Base-by-base conservation (phyloP, 164 flowering plant genomes). In the Cinnamomum micranthum region DNA sequence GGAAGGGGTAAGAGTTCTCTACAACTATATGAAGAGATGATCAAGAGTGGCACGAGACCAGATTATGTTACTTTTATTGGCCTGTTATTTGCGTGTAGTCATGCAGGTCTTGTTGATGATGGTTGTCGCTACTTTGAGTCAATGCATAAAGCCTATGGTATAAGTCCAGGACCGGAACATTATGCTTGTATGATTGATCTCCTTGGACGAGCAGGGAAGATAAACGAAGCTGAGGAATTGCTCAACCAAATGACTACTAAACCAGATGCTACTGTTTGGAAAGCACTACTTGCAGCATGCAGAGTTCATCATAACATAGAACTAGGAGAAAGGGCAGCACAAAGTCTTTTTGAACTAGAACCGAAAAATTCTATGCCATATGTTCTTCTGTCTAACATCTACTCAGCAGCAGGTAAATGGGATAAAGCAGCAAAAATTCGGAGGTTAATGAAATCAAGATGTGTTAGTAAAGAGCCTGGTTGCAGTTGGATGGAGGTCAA, bases 401-500 rank as follows among this genome's bases (percentile, higher is more conserved):
- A 87, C 76, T 86, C 87, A 67, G 86, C 79, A 62, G 81, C 84
- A 64, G 87, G 84, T 41, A 84, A 79, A 70, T 86, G 86, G 86
- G 50, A 3, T 14, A 86, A 85, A 75, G 87, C 82, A 9, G 31
- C 75, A 58, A 77, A 75, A 50, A 69, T 81, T 68, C 78, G 89
- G 75, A 58, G 64, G 60, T 41, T 41, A 7, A 81, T 86, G 87
- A 85, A 83, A 60, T 75, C 74, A 59, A 81, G 73, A 65, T 60
- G 71, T 52, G 23, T 84, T 65, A 77, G 74, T 65, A 86, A 86
- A 76, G 74, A 60, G 23, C 81, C 82, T 47, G 89, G 85, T 13
- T 71, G 80, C 64, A 86, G 87, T 76, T 94, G 98, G 98, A 81
- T 91, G 47, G 97, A 89, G 81, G 79, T 80, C 62, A 88, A 83